Evolutionary conservation across 2,329 filamentous ascomycete species (phyloP), one percentile per base, ranked within the genome.

Genomic region (Rhinocladiella mackenziei): DNA sequence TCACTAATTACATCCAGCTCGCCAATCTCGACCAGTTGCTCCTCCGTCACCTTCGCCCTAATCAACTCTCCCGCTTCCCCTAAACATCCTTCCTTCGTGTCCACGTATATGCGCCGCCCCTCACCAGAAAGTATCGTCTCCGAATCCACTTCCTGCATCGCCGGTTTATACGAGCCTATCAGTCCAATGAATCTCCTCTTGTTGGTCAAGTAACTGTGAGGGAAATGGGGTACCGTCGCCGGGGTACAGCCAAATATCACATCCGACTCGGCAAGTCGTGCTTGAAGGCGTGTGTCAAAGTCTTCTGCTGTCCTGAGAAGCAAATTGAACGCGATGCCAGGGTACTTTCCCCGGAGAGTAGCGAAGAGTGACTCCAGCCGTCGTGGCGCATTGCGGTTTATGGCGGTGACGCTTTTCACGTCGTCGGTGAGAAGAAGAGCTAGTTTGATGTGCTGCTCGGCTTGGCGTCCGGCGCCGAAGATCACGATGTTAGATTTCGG

Each of bases 361-460:
- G 39, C 39, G 5, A 67, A 46, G 0, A 66, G 55, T 42, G 73
- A 64, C 0, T 65, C 60, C 71, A 84, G 80, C 15, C 82, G 77
- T 59, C 81, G 77, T 10, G 71, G 33, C 4, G 22, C 70, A 2
- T 63, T 59, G 9, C 85, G 81, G 57, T 89, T 92, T 56, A 95
- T 80, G 55, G 95, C 80, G 58, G 88, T 83, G 39, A 96, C 74
- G 33, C 80, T 76, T 51, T 79, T 78, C 11, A 74, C 62, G 7
- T 67, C 62, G 7, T 67, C 62, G 0, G 17, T 22, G 7, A 71
- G 56, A 3, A 91, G 74, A 8, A 75, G 48, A 1, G 67, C 68
- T 3, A 75, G 58, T 11, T 71, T 62, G 3, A 70, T 61, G 53
- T 75, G 72, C 72, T 72, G 75, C 43, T 71, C 62, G 1, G 71